Base-by-base conservation (phyloP, 306 rosid genomes). In the Sphenostylis stenocarpa region DNA sequence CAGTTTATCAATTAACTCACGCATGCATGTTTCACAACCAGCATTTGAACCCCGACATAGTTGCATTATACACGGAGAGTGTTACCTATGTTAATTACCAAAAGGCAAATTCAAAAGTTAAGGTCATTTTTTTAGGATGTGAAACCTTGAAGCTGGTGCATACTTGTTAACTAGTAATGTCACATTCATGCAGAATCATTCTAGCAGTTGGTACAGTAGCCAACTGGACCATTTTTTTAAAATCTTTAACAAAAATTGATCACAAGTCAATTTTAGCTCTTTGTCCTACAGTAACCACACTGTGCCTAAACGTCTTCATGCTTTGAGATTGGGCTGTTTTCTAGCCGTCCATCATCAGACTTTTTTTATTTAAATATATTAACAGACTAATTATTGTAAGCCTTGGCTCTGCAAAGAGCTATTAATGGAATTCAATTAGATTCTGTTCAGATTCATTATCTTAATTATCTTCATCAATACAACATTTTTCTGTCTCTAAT, bases 261-360 rank as follows among this genome's bases (percentile, higher is more conserved):
- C 53, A 82, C 75, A 82, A 71, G 44, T 82, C 76, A 77, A 77
- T 44, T 52, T 81, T 45, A 76, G 78, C 78, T 73, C 81, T 70
- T 81, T 69, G 68, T 4, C 16, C 20, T 44, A 61, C 45, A 58
- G 70, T 69, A 75, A 70, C 67, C 39, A 68, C 77, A 81, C 80
- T 81, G 48, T 75, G 60, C 69, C 81, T 63, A 61, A 64, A 36
- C 80, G 82, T 47, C 87, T 64, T 64, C 72, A 72, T 62, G 82
- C 66, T 70, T 79, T 55, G 17, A 63, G 68, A 53, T 80, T 29
- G 87, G 44, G 87, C 38, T 81, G 47, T 58, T 58, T 66, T 58
- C 47, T 1, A 10, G 84, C 82, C 80, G 68, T 52, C 82, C 81
- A 26, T 47, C 8, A 11, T 49, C n/a, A 8, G 9, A 6, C 45